phyloP scores from a whole-genome alignment of 1,139 yeast species.

The Insectozyma bohioensis region DNA sequence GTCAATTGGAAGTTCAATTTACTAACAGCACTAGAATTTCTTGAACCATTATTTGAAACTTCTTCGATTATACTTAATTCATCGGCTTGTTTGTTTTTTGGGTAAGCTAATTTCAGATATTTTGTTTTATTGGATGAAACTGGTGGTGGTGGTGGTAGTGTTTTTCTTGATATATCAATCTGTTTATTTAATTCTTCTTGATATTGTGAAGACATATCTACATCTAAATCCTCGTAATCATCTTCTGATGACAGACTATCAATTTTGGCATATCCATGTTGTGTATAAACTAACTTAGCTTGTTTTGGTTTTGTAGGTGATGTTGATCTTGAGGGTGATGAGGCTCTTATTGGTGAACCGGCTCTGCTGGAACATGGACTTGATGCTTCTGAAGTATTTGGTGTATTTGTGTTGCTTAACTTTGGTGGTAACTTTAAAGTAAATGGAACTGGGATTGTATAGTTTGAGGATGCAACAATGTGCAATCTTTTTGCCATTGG shows the following conservation, averaged over 20 bases:
- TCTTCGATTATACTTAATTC: slow-evolving; percentile 48
- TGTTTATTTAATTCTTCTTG: slow-evolving; percentile 6
- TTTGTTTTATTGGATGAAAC: slow-evolving; percentile 22
- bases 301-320: slow-evolving; percentile 16
- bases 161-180: slow-evolving; percentile 15
- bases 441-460: slow-evolving; percentile 47
- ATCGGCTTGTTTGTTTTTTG: slow-evolving; percentile 22
- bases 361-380: slow-evolving; percentile 9
- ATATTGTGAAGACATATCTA: not conserved
- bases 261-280: slow-evolving; percentile 36
- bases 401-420: slow-evolving; percentile 28
- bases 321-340: slow-evolving; percentile 4
- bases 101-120: slow-evolving; percentile 18
- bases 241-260: slow-evolving; percentile 31
- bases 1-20: not conserved
- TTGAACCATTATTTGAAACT: slow-evolving; percentile 30
- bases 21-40: slow-evolving; percentile 26
- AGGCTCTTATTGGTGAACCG: slow-evolving; percentile 14
- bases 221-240: slow-evolving; percentile 6
- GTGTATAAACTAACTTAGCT: slow-evolving; percentile 36
- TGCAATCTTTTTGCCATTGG: slow-evolving; percentile 41
- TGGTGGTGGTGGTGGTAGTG: slow-evolving; percentile 25
- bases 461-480: slow-evolving; percentile 24
- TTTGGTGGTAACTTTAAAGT: slow-evolving; percentile 45
- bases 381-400: slow-evolving; percentile 16